Percentiles rank a stretch among this genome's conserved stretches.
These are phyloP conservation scores for Clohesyomyces aquaticus DNA, from an alignment of 495 filamentous ascomycete species.

Conservation along the genomic window DNA sequence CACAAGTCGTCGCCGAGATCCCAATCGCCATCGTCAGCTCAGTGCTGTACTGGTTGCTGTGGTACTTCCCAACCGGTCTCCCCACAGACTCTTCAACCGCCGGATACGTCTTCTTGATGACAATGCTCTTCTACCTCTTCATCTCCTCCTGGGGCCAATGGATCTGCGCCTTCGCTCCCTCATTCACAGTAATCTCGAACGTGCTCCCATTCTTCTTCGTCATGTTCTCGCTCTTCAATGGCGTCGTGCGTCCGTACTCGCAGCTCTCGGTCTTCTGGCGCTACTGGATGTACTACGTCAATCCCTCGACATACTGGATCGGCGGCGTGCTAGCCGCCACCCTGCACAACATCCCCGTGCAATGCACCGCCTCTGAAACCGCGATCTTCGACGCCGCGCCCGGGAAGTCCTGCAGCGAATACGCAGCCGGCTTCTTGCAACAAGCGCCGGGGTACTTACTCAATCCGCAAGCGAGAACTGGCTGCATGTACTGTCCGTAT, in stretches of 20 bases:
- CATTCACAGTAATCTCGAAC: slow-evolving; percentile 80
- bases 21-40: slow-evolving; percentile 67
- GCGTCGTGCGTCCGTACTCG: slow-evolving; percentile 58
- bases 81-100: slow-evolving; percentile 64
- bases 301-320: slow-evolving; percentile 63
- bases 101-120: slow-evolving; percentile 85
- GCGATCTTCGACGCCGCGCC: slow-evolving; percentile 69
- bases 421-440: slow-evolving; percentile 49
- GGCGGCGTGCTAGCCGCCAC: slow-evolving; percentile 70
- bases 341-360: slow-evolving; percentile 58
- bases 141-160: slow-evolving; percentile 78
- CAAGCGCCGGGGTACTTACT: slow-evolving; percentile 52
- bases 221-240: slow-evolving; percentile 75
- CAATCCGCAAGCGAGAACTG: slow-evolving; percentile 56
- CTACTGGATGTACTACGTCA: slow-evolving; percentile 53
- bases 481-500: slow-evolving; percentile 81
- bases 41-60: slow-evolving; percentile 72
- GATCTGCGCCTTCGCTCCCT: slow-evolving; percentile 74
- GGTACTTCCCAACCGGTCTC: slow-evolving; percentile 80
- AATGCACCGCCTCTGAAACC: slow-evolving; percentile 62
- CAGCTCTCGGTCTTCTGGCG: slow-evolving; percentile 48
- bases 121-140: slow-evolving; percentile 81
- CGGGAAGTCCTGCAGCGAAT: slow-evolving; percentile 64
- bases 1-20: slow-evolving; percentile 75
- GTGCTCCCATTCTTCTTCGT: slow-evolving; percentile 80